Conservation (phyloP, 768 basidiomycete genomes). For the Gloeopeniophorella convolvens region DNA sequence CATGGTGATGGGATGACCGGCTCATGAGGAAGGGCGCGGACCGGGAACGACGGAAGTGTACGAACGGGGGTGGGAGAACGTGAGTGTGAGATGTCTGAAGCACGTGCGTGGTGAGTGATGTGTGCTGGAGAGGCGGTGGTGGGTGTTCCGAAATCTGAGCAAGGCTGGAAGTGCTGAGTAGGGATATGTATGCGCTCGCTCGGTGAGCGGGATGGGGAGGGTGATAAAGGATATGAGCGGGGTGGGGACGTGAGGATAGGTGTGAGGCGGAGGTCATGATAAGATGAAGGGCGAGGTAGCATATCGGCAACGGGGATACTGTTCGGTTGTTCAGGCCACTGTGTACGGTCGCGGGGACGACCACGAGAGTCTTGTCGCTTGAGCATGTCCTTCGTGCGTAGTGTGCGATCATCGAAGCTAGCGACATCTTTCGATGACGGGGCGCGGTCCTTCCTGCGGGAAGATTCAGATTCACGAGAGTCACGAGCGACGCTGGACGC, state of each 20-base stretch:
- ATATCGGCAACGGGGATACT: constrained; percentile 28
- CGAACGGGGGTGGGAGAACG: constrained; percentile 36
- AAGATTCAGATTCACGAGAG: constrained; percentile 21
- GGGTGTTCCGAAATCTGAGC: constrained; percentile 6
- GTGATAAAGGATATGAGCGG: constrained; percentile 22
- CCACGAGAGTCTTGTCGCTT: constrained; percentile 46
- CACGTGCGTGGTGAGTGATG: constrained; percentile 3
- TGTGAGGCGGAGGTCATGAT: constrained; percentile 26
- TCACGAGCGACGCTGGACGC: constrained; percentile 22
- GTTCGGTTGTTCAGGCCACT: constrained; percentile 31
- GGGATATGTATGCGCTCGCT: background rate
- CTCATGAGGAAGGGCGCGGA: constrained; percentile 18
- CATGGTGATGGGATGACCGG: constrained; percentile 47
- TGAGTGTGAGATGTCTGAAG: constrained; percentile 24
- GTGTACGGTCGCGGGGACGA: constrained; percentile 50
- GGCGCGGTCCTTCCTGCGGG: constrained; percentile 30
- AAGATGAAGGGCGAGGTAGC: constrained; percentile 23
- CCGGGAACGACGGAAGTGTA: constrained; percentile 24
- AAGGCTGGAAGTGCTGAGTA: background rate
- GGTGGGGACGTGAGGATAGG: constrained; percentile 32
- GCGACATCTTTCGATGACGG: constrained; percentile 39
- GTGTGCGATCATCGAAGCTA: constrained; percentile 40
- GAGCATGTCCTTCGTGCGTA: constrained; percentile 51
- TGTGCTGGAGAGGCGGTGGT: constrained; percentile 9
- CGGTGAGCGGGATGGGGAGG: constrained; percentile 32